These are phyloP conservation scores for Torrubiellomyces zombiae DNA, from an alignment of 2,329 filamentous ascomycete species.

Conservation along the genomic window DNA sequence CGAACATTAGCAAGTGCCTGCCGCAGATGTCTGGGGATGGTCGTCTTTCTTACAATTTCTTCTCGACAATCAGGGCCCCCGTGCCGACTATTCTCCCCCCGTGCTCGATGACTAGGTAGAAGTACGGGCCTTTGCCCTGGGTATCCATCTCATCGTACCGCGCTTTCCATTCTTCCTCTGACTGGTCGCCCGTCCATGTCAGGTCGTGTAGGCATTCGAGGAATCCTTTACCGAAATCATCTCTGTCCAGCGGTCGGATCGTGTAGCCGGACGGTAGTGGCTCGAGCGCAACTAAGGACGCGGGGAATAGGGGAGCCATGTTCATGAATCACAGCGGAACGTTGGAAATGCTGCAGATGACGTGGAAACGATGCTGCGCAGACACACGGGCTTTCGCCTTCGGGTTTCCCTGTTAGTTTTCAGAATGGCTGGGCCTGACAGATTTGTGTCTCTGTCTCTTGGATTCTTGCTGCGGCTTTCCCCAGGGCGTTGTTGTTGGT, in stretches of 20 bases:
- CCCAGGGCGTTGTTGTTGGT: no score
- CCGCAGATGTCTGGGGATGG: background rate
- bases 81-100: conserved; percentile 51
- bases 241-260: conserved; percentile 51
- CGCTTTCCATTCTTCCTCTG: conserved; percentile 46
- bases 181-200: conserved; percentile 60
- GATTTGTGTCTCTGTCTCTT: no score
- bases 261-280: conserved; percentile 52
- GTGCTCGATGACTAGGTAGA: conserved; percentile 54
- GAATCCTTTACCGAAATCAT: conserved; percentile 55
- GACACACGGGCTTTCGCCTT: no score
- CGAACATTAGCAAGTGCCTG: background rate
- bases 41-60: conserved; percentile 61
- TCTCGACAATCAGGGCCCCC: conserved; percentile 60
- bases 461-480: no score
- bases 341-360: no score
- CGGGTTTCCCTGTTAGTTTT: no score
- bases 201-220: conserved; percentile 60
- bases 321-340: no score
- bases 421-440: no score
- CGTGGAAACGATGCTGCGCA: no score
- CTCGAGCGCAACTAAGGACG: conserved; percentile 46
- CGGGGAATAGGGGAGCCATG: conserved; percentile 38
- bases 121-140: conserved; percentile 36
- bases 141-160: conserved; percentile 44